Base-by-base conservation (phyloP, 768 basidiomycete species). In the Hemileccinum rubropunctum region DNA sequence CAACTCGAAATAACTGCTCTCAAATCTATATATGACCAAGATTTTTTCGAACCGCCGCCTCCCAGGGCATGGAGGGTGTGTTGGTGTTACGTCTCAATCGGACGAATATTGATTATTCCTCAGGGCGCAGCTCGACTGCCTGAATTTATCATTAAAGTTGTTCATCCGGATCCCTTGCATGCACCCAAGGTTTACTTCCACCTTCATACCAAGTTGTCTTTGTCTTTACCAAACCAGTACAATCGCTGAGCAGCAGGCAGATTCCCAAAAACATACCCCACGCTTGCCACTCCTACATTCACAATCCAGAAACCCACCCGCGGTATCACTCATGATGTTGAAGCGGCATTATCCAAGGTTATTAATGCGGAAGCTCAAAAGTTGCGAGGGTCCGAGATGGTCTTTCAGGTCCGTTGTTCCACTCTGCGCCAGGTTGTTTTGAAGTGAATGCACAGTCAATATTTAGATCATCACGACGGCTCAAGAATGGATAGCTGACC, bases 181-280 rank as follows among this genome's bases (percentile, higher is more conserved):
- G 73, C 79, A 17, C 63, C 73, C 45, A 85, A 80, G 62, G 75
- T 88, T 42, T 80, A 71, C 63, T 78, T 88, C 51, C 73, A 84
- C 63, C 72, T 93, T 46, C 81, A 84, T 63, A 80, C 82, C 52
- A 88, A 81, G 89, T 91, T 62, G 59, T 13, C 10, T 40, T 5
- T 13, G 77, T 42, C 18, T 58, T 41, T n/a, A 10, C 23, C 26
- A 18, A 17, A 41, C n/a, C 12, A 15, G 13, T 23, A 35, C 57
- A 26, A 6, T 37, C 38, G 30, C 47, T 51, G 53, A 46, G 20
- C 14, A 14, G 21, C 33, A 52, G 38, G 1, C 32, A 91, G 88
- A 65, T 82, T 91, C 51, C 88, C 90, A 3, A 88, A 83, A 67
- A 89, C 88, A 45, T 92, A 92, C 61, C 90, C 90, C n/a, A 71